Percentiles rank a stretch among this genome's conserved stretches.
phyloP scores from a whole-genome alignment of 2,329 filamentous ascomycete genomes.

The Cercospora zeae-maydis region DNA sequence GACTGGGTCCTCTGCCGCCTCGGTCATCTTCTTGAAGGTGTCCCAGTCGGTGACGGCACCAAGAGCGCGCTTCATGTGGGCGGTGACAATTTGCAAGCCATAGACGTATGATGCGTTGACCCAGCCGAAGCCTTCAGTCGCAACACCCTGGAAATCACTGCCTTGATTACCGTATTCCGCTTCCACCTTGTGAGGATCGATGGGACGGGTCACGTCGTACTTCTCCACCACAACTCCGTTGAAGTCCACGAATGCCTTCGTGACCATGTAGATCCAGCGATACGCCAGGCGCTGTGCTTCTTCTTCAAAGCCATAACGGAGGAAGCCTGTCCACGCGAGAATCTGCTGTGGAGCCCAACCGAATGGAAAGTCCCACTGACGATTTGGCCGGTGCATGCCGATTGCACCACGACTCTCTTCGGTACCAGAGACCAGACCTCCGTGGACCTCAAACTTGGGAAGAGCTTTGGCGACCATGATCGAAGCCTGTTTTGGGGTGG shows the following conservation, averaged over 20 bases:
- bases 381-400: slow-evolving; percentile 78
- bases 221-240: slow-evolving; percentile 98
- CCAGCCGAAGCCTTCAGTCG: slow-evolving; percentile 97
- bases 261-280: slow-evolving; percentile 98
- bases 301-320: slow-evolving; percentile 86
- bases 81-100: slow-evolving; percentile 80
- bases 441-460: slow-evolving; percentile 81
- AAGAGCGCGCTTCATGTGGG: slow-evolving; percentile 83
- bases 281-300: slow-evolving; percentile 88
- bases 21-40: slow-evolving; percentile 64
- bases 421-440: slow-evolving; percentile 84
- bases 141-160: slow-evolving; percentile 89
- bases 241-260: slow-evolving; percentile 96
- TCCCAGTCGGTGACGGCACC: slow-evolving; percentile 85
- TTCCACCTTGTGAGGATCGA: slow-evolving; percentile 89
- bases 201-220: slow-evolving; percentile 88
- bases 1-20: slow-evolving; percentile 20
- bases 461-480: slow-evolving; percentile 75
- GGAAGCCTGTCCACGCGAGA: slow-evolving; percentile 88
- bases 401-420: slow-evolving; percentile 80
- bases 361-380: slow-evolving; percentile 98
- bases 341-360: slow-evolving; percentile 99
- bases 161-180: slow-evolving; percentile 98
- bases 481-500: slow-evolving; percentile 80
- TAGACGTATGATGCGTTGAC: slow-evolving; percentile 98